Conservation (phyloP, 257 asterid species). For the Jacaranda mimosifolia region DNA sequence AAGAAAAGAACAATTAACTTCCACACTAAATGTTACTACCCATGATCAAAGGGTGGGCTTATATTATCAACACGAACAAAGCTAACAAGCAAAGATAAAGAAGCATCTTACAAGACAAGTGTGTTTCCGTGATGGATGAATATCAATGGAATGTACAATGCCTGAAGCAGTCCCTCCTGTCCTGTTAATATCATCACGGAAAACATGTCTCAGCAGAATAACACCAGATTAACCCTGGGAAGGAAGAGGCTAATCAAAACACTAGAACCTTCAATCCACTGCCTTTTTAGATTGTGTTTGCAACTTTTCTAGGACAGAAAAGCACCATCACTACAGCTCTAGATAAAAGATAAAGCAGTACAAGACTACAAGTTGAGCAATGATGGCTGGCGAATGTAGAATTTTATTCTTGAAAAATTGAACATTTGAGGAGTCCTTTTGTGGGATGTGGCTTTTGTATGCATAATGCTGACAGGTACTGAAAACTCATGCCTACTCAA, state of each 20-base stretch:
- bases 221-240: conserved; percentile 1
- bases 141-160: conserved; percentile 82
- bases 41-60: not conserved
- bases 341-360: conserved; percentile 17
- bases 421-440: not conserved
- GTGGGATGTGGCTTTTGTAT: conserved; percentile 15
- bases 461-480: not conserved
- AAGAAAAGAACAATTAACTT: conserved; percentile 8
- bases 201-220: conserved; percentile 29
- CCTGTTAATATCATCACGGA: conserved; percentile 53
- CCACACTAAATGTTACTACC: not conserved
- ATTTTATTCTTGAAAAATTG: not conserved
- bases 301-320: not conserved
- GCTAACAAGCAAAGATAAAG: conserved; percentile 14
- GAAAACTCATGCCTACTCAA: conserved; percentile 16
- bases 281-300: not conserved
- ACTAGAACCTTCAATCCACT: conserved; percentile 10
- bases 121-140: conserved; percentile 90
- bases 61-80: not conserved
- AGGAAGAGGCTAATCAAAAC: conserved; percentile 2
- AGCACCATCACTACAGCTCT: not conserved
- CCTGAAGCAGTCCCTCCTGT: conserved; percentile 65
- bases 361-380: not conserved
- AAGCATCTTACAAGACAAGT: conserved; percentile 82
- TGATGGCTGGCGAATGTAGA: not conserved